Evolutionary conservation across 352 stramenopile species (phyloP).

Genomic region (Phytopythium kandeliae): DNA sequence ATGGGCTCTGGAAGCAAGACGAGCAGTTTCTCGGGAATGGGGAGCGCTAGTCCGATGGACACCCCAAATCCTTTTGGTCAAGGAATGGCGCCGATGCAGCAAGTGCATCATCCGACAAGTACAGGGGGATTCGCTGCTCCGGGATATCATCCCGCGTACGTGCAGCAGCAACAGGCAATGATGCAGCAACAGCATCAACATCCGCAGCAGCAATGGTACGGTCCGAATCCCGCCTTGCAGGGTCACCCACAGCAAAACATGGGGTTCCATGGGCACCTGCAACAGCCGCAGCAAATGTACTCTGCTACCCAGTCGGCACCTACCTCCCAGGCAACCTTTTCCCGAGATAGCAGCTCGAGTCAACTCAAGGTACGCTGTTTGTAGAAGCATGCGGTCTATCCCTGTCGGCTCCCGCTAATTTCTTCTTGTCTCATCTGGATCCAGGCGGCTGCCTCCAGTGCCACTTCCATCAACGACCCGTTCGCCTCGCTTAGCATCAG

Average conservation of each 20-base stretch:
- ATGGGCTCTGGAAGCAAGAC: conserved; percentile 10
- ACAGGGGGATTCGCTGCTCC: not conserved
- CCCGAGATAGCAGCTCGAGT: conserved; percentile 3
- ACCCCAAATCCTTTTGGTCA: conserved; percentile 14
- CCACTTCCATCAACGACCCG: conserved; percentile 54
- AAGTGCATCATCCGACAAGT: conserved; percentile 1
- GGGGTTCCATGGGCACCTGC: conserved; percentile 1
- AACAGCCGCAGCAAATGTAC: conserved; percentile 6
- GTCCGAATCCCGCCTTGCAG: conserved; percentile 22
- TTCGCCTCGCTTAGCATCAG: conserved; percentile 68
- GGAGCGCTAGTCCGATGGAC: not conserved
- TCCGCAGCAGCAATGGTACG: conserved; percentile 43
- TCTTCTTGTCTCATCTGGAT: not conserved
- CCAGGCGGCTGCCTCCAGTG: conserved; percentile 12
- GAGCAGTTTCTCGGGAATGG: conserved; percentile 13
- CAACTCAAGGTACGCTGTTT: conserved; percentile 2
- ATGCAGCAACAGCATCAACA: conserved; percentile 23
- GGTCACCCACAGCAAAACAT: conserved; percentile 16
- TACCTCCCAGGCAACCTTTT: not conserved
- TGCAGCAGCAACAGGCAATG: conserved; percentile 23
- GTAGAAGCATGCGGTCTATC: too few relatives aligned
- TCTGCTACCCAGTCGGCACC: not conserved
- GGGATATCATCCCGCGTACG: conserved; percentile 7
- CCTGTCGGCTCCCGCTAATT: not conserved
- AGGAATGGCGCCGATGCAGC: conserved; percentile 4